Evolutionary conservation across 2,329 filamentous ascomycete species (phyloP), one percentile per base, ranked within the genome.

Genomic region (Pseudopithomyces maydicus): DNA sequence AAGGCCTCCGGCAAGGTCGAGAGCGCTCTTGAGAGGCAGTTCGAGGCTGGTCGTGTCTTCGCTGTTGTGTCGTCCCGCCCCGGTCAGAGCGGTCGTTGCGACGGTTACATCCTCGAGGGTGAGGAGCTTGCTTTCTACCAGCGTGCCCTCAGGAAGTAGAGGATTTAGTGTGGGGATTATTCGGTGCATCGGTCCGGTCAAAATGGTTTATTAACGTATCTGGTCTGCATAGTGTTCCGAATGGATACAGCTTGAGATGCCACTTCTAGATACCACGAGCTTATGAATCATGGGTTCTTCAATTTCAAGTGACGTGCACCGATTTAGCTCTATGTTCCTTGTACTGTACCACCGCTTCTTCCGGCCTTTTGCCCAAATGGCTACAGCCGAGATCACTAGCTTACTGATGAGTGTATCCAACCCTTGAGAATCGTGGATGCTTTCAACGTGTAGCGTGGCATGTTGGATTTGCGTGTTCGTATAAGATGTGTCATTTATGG

Each of bases 111-210:
- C 81, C 87, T 99, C 70, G 95, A 99, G 89, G 95, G 95, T 77
- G 95, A 99, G 82, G 95, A 99, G 89, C 88, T 99, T 77, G 92
- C 93, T 81, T 99, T 99, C 91, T 99, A 99, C 92, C 93, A 97
- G 90, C 91, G 91, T 85, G 93, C 93, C 84, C 92, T 98, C 82
- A 91, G 95, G 89, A 98, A 97, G 88, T 98, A 97, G 85, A 86
- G 63, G 68, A 65, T 70, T 62, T 65, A 71, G 56, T 72, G 72
- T 69, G 69, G 69, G 65, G 63, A 67, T 75, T 73, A 64, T 73
- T 71, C 66, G 73, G 73, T 72, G 74, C 73, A 75, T 74, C 64
- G 71, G 70, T 71, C 66, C 69, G 74, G 71, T 74, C 72, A 77
- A 76, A 77, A 77, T 67, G 68, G 73, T 74, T 74, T 66, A 71